Evolutionary conservation across 2,329 filamentous ascomycete species (phyloP), one percentile per base, ranked within the genome.

Genomic region (Sporothrix phasma): DNA sequence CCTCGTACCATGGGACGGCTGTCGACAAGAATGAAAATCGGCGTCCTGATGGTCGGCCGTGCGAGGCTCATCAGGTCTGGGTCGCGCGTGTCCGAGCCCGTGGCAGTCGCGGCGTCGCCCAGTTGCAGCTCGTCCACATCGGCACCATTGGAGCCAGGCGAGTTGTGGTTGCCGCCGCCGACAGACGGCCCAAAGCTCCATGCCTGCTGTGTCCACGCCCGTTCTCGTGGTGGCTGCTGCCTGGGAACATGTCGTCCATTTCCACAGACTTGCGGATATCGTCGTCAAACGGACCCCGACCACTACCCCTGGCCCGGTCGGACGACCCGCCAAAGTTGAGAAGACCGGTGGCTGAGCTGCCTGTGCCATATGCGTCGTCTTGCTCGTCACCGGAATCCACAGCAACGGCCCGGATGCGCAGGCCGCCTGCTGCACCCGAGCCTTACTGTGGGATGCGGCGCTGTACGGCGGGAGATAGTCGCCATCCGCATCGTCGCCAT

Each of bases 191-290:
- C 68, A 34, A 84, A 84, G 67, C 70, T 80, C 82, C 82, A 84
- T 39, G 70, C 70, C 62, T 69, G 72, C 41, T 67, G 63, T 8
- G 65, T 66, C 59, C 72, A 67, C 41, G 73, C 58, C 73, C 72
- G 58, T 76, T 75, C 19, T 34, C 29, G 3, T 41, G 37, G 24
- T 34, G 37, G 49, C 58, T 26, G 51, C 72, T 68, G 34, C 29
- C 47, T 34, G 43, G 45, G 17, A 45, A 61, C 5, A 47, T 11
- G 67, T 83, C 81, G 49, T 82, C 80, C 65, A 70, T 66, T 53
- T 82, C 80, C 64, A 80, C 77, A 67, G 77, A 80, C 51, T 73
- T 71, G 17, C 76, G 78, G 29, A 80, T 70, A 22, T 67, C 68
- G 17, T 69, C 69, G 45, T 70, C 70, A 60, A 15, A 43, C n/a